Evolutionary conservation across 179 eudicot genomes (phyloP).

Genomic region (Spinacia oleracea): DNA sequence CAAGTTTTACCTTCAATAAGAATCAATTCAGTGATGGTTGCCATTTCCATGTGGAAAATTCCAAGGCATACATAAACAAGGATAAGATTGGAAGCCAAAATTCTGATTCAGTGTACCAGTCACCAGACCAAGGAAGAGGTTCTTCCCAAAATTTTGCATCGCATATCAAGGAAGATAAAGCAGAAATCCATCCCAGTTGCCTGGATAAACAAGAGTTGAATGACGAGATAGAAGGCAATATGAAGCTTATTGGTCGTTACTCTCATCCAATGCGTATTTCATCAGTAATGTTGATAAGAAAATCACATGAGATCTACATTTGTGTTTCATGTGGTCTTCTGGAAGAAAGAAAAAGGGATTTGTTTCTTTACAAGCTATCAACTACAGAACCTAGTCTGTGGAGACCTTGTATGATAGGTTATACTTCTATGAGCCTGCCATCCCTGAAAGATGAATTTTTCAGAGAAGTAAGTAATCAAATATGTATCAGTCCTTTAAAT

Average conservation of each 20-base stretch:
- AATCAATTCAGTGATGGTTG: conserved; percentile 21
- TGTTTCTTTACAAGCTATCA: conserved; percentile 64
- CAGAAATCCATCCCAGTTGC: conserved; percentile 22
- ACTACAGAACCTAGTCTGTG: conserved; percentile 42
- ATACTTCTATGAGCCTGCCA: conserved; percentile 56
- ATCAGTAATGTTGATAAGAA: conserved; percentile 53
- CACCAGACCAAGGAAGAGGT: conserved; percentile 28
- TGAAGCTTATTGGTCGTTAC: conserved; percentile 62
- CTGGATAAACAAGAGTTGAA: conserved; percentile 21
- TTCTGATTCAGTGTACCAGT: conserved; percentile 25
- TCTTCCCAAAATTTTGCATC: conserved; percentile 21
- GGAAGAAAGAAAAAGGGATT: conserved; percentile 46
- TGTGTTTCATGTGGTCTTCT: conserved; percentile 67
- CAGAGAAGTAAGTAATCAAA: conserved; percentile 58
- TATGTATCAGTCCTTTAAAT: conserved; percentile 1
- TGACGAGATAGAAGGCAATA: conserved; percentile 28
- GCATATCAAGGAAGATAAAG: conserved; percentile 30
- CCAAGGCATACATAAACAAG: conserved; percentile 15
- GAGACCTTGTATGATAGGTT: conserved; percentile 70
- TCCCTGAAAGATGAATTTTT: conserved; percentile 50
- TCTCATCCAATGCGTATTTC: conserved; percentile 65
- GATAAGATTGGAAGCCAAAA: conserved; percentile 24
- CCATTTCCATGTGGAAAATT: conserved; percentile 15
- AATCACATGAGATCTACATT: conserved; percentile 48
- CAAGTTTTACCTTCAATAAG: conserved; percentile 17